phyloP scores from a whole-genome alignment of 768 basidiomycete genomes.

The Macrolepiota dolichaula region DNA sequence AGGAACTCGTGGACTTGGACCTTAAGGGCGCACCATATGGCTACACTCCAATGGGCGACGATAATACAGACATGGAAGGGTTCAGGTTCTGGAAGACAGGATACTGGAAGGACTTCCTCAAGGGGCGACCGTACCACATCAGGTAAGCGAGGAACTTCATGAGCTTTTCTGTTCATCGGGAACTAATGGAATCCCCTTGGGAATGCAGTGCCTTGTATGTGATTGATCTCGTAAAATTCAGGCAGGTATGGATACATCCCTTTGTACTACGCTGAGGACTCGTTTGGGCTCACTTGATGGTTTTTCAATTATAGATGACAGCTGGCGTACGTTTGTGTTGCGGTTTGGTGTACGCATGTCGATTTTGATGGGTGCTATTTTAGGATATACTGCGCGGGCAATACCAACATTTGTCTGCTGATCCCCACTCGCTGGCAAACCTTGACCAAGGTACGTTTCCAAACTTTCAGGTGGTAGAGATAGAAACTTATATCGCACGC shows the following conservation, averaged over 20 bases:
- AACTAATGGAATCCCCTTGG: background rate
- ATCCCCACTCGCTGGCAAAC: slow-evolving; percentile 92
- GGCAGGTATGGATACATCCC: slow-evolving; percentile 53
- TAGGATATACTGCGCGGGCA: slow-evolving; percentile 87
- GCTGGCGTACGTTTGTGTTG: slow-evolving; percentile 41
- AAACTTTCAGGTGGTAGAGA: background rate
- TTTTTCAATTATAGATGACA: slow-evolving; percentile 33
- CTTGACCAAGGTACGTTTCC: slow-evolving; percentile 76
- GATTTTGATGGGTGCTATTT: background rate
- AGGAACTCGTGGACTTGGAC: slow-evolving; percentile 92
- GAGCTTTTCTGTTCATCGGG: background rate
- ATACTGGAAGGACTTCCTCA: slow-evolving; percentile 88
- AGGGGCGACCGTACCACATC: slow-evolving; percentile 90
- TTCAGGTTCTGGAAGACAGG: slow-evolving; percentile 99
- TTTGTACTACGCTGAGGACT: background rate
- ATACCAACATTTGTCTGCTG: slow-evolving; percentile 91
- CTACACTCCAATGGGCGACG: slow-evolving; percentile 97
- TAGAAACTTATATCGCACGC: background rate
- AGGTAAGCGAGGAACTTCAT: slow-evolving; percentile 48
- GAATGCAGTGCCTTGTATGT: slow-evolving; percentile 83
- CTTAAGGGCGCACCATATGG: slow-evolving; percentile 92
- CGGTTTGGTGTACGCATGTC: background rate
- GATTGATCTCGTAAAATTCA: slow-evolving; percentile 91
- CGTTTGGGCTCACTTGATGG: slow-evolving; percentile 13
- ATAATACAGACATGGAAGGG: slow-evolving; percentile 93